Evolutionary conservation across 352 stramenopile genomes (phyloP).

Genomic region (Globisporangium echinulatum): DNA sequence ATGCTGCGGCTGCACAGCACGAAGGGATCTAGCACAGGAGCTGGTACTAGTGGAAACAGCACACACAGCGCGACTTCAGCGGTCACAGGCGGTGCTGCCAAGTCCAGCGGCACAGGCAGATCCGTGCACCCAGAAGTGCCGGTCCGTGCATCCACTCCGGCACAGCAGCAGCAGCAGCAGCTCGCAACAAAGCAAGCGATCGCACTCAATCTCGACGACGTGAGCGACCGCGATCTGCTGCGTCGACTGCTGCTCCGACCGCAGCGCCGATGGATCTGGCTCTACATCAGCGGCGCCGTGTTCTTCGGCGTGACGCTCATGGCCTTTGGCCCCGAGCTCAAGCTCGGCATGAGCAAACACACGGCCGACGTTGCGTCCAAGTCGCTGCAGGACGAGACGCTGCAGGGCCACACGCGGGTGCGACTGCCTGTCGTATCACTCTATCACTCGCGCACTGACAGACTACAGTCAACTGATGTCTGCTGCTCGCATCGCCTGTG

Average conservation of each 20-base stretch:
- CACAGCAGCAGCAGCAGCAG: neutral
- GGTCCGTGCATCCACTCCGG: neutral
- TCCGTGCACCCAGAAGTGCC: neutral
- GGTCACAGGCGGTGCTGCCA: neutral
- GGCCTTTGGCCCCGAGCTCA: conserved; percentile 71
- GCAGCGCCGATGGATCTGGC: conserved; percentile 36
- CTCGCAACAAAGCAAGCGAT: neutral
- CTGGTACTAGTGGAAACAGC: neutral
- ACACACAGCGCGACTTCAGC: neutral
- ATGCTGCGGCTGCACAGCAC: neutral
- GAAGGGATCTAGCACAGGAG: neutral
- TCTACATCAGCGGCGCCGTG: conserved; percentile 37
- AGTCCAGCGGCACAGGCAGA: neutral
- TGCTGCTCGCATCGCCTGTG: too few species aligned
- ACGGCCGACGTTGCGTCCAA: conserved; percentile 77
- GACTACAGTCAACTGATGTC: neutral
- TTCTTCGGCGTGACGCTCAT: conserved; percentile 46
- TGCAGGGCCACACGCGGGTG: conserved; percentile 55
- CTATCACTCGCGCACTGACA: neutral
- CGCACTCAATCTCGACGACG: conserved; percentile 9
- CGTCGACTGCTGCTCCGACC: conserved; percentile 30
- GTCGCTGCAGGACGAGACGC: conserved; percentile 79
- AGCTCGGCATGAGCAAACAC: conserved; percentile 73
- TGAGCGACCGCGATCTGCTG: conserved; percentile 43
- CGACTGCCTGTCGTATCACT: neutral